Conservation (phyloP, 768 basidiomycete genomes). For the Naganishia antarctica region DNA sequence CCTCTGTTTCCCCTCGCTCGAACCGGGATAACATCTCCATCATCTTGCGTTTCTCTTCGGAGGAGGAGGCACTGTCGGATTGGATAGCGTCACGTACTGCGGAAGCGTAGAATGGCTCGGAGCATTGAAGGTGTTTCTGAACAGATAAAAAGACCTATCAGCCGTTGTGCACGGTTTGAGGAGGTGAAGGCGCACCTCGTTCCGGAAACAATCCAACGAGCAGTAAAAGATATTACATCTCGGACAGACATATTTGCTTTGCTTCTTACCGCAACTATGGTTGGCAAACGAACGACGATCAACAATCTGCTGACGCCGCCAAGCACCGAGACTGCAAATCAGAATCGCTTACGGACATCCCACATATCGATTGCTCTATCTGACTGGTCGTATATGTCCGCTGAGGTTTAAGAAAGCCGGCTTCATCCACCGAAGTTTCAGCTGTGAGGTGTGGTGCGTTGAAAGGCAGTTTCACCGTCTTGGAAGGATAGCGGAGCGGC, state of each 20-base stretch:
- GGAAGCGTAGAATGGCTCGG: constrained; percentile 21
- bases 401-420: neutral
- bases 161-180: neutral
- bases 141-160: neutral
- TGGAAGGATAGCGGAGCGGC: constrained; percentile 1
- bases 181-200: neutral
- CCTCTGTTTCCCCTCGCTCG: constrained; percentile 3
- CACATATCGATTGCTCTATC: constrained; percentile 20
- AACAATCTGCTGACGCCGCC: neutral
- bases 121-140: constrained; percentile 23
- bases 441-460: constrained; percentile 1
- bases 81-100: constrained; percentile 19
- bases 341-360: constrained; percentile 25
- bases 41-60: constrained; percentile 25
- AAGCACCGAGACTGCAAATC: neutral
- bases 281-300: neutral
- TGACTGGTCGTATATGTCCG: constrained; percentile 17
- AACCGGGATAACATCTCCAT: constrained; percentile 23
- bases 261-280: constrained; percentile 15
- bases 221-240: constrained; percentile 25
- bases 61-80: constrained; percentile 13
- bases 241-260: constrained; percentile 26
- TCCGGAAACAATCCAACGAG: constrained; percentile 23
- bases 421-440: neutral
- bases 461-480: constrained; percentile 20